Evolutionary conservation across 257 asterid species (phyloP).

Genomic region (Solanum sparsipilum): DNA sequence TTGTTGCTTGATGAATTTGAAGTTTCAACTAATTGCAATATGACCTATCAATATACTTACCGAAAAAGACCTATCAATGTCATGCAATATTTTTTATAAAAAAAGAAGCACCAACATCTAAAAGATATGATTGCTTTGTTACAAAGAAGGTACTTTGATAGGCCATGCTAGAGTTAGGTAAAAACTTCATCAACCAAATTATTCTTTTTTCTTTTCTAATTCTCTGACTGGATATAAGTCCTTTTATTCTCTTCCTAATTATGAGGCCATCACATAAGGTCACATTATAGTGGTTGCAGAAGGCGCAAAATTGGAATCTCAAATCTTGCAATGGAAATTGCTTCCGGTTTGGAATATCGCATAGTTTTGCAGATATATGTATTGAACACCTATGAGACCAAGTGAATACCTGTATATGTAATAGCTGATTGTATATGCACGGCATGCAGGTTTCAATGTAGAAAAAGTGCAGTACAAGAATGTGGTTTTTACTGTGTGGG

Average conservation of each 20-base stretch:
- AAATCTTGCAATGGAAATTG: background rate
- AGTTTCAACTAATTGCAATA: background rate
- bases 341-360: background rate
- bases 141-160: background rate
- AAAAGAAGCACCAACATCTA: background rate
- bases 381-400: background rate
- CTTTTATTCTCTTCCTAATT: background rate
- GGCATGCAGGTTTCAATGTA: constrained; percentile 80
- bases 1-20: background rate
- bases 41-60: background rate
- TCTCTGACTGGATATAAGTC: background rate
- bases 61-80: background rate
- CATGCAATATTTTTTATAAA: background rate
- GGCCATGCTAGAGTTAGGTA: background rate
- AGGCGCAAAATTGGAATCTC: background rate
- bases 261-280: background rate
- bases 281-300: background rate
- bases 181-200: background rate
- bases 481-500: constrained; percentile 96
- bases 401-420: background rate
- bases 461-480: constrained; percentile 96
- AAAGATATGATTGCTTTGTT: background rate
- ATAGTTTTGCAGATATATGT: background rate
- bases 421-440: constrained; percentile 10
- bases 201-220: background rate